phyloP scores from a whole-genome alignment of 805 yeast genomes.

The Candida jianshihensis region DNA sequence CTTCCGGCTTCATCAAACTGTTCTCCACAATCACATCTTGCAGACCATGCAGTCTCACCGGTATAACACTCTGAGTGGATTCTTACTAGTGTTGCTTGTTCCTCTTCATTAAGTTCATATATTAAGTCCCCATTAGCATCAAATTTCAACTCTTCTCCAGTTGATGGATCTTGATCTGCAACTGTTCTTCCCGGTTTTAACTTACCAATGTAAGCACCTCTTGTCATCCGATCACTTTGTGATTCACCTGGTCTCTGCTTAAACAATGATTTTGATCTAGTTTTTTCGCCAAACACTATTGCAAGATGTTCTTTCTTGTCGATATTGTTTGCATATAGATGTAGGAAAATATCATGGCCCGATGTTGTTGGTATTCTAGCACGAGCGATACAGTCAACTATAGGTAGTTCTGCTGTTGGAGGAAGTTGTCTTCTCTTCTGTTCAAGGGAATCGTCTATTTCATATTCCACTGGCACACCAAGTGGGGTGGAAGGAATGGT shows the following conservation, averaged over 20 bases:
- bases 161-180: conserved; percentile 55
- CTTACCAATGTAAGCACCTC: conserved; percentile 94
- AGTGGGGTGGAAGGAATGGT: conserved; percentile 22
- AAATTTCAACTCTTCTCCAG: conserved; percentile 33
- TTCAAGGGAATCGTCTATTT: conserved; percentile 6
- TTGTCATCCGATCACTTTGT: conserved; percentile 92
- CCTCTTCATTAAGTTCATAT: conserved; percentile 13
- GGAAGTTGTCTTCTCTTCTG: conserved; percentile 38
- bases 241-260: conserved; percentile 59
- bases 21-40: conserved; percentile 98
- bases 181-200: conserved; percentile 75
- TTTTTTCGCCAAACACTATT: conserved; percentile 90
- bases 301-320: conserved; percentile 95
- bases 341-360: conserved; percentile 91
- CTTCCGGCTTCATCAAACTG: conserved; percentile 98
- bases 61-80: conserved; percentile 98
- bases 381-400: conserved; percentile 81
- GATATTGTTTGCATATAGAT: conserved; percentile 75
- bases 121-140: conserved; percentile 33
- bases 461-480: conserved; percentile 17
- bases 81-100: conserved; percentile 60
- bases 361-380: conserved; percentile 95
- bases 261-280: conserved; percentile 71
- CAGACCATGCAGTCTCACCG: conserved; percentile 99
- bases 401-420: conserved; percentile 56